Evolutionary conservation across 352 stramenopile genomes (phyloP), one percentile per base, ranked within the genome.

Genomic region (Aphanomyces astaci): DNA sequence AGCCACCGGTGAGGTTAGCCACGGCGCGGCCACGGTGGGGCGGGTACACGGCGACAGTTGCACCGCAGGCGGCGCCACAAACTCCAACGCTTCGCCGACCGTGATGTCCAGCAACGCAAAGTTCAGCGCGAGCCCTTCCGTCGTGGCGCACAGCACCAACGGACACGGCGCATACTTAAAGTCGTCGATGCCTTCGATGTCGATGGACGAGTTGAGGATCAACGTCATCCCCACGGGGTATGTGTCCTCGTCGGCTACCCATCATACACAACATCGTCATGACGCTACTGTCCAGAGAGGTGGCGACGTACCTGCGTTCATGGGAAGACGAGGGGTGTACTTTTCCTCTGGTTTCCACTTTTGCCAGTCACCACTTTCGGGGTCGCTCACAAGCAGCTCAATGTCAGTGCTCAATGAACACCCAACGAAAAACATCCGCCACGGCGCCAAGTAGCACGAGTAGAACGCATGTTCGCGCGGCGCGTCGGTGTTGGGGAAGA

Each of bases 361-460:
- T 63, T 81, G 70, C 83, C 83, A 91, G 63, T 86, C 78, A 3
- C 74, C 76, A 19, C 52, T 68, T 1, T 89, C 80, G 3, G 79
- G 78, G 52, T 91, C 80, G 11, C 74, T 78, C 49, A 91, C 83
- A 2, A 91, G 73, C 15, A 91, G 73, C 70, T 91, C 83, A 25
- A 91, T 82, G 68, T 91, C 83, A n/a, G 83, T 78, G 62, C 83
- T 91, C 36, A 91, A 57, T 17, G 83, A 91, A 66, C 83, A 91
- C 11, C 76, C 80, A 65, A 91, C 75, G 54, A 91, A 91, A 60
- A 91, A 91, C 81, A 91, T 91, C 15, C 83, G 78, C 79, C 83
- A 91, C 31, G 89, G 79, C 4, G 74, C 59, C 32, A 91, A 70
- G 43, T 81, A 91, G 19, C 76, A 71, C 11, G 83, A 87, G 53